Evolutionary conservation across 2,329 filamentous ascomycete genomes (phyloP).

Genomic region (Aspergillus sp.): DNA sequence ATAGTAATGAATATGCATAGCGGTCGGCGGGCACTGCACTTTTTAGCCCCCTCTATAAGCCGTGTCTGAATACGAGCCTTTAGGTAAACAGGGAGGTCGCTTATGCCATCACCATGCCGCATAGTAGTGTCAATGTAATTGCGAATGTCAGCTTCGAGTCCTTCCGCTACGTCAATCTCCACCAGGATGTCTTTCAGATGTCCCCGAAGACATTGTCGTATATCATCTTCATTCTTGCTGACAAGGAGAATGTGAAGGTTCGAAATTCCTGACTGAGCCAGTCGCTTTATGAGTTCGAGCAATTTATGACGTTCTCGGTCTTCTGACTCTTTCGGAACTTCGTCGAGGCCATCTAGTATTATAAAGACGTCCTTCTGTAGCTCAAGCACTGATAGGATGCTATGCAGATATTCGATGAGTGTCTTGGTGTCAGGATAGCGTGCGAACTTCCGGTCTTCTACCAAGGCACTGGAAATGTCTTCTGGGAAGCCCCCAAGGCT

Average conservation of each 20-base stretch:
- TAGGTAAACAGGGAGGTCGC: neutral
- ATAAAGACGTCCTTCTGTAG: neutral
- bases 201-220: neutral
- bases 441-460: neutral
- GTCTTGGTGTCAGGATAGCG: neutral
- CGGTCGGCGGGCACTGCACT: neutral
- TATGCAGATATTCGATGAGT: neutral
- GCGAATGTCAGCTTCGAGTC: neutral
- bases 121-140: neutral
- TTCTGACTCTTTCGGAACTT: neutral
- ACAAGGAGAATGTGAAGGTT: neutral
- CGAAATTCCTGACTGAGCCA: neutral
- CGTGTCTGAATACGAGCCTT: neutral
- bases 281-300: neutral
- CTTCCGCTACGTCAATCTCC: neutral
- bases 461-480: neutral
- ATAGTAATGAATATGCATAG: neutral
- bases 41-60: neutral
- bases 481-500: neutral
- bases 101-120: neutral
- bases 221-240: neutral
- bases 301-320: neutral
- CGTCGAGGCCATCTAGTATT: neutral
- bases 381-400: neutral
- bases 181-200: neutral